A percentile compares a stretch with the other conserved stretches of the same genome.
Conservation (phyloP, 75 land plant species). For the Cryptomeria japonica region DNA sequence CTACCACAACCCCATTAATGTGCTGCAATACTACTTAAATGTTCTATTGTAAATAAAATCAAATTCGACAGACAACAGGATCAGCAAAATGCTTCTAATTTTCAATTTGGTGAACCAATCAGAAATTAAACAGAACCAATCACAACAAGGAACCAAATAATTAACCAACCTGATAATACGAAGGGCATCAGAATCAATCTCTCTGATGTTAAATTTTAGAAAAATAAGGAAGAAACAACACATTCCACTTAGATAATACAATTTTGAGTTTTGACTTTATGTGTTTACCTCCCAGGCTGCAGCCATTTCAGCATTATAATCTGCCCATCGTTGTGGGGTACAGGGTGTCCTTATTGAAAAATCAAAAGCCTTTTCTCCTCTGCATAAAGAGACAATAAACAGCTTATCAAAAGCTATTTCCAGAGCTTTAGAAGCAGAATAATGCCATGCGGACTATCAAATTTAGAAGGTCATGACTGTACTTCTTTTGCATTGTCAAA, state of each 20-base stretch:
- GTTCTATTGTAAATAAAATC: neutral
- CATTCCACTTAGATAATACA: neutral
- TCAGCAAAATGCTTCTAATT: neutral
- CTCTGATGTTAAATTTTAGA: neutral
- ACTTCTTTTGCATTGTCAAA: slow-evolving; percentile 63
- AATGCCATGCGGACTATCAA: neutral
- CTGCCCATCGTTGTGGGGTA: slow-evolving; percentile 90
- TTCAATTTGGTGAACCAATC: neutral
- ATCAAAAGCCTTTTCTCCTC: slow-evolving; percentile 73
- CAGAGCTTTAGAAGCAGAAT: neutral
- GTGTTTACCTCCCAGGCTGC: slow-evolving; percentile 84
- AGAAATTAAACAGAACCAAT: neutral
- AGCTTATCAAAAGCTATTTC: neutral
- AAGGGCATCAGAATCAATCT: neutral
- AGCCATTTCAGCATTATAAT: slow-evolving; percentile 81
- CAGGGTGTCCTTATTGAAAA: slow-evolving; percentile 94
- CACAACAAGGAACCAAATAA: neutral
- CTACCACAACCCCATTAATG: neutral
- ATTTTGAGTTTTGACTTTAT: neutral
- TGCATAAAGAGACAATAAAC: slow-evolving; percentile 24
- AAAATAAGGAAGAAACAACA: neutral
- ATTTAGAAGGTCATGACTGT: neutral
- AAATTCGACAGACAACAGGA: neutral
- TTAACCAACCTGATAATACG: neutral
- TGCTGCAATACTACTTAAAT: neutral